A percentile compares a stretch with the other conserved stretches of the same genome.
Evolutionary conservation across 768 basidiomycete species (phyloP).

Genomic region (Hericium coralloides): DNA sequence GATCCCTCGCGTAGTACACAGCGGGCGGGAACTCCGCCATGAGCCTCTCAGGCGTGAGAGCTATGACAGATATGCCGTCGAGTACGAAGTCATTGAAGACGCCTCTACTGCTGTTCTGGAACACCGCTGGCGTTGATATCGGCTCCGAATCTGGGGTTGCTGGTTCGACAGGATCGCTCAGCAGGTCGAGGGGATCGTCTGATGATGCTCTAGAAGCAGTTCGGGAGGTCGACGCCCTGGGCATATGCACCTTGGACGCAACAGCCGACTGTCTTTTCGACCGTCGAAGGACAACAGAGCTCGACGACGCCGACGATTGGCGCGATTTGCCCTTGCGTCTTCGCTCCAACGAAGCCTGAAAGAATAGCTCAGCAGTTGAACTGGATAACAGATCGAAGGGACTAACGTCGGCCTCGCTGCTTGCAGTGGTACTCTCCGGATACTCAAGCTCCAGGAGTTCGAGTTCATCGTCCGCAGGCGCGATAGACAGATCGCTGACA

Average conservation of each 20-base stretch:
- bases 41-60: slow-evolving; percentile 8
- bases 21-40: slow-evolving; percentile 15
- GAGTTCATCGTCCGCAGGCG: neutral
- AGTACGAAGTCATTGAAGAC: neutral
- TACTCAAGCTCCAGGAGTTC: neutral
- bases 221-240: neutral
- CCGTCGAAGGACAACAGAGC: neutral
- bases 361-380: no score
- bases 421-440: neutral
- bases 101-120: neutral
- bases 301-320: neutral
- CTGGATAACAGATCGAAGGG: neutral
- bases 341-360: no score
- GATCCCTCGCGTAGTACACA: slow-evolving; percentile 32
- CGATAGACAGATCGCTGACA: no score
- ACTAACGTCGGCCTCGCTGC: neutral
- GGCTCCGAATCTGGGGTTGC: neutral
- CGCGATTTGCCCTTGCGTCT: neutral
- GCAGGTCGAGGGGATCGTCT: neutral
- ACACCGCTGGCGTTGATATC: neutral
- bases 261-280: neutral
- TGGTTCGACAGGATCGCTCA: neutral
- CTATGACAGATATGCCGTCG: slow-evolving; percentile 3
- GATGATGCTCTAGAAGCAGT: neutral
- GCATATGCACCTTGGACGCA: neutral